These are phyloP conservation scores for Luffa acutangula DNA, from an alignment of 306 rosid genomes.

Conservation along the genomic window DNA sequence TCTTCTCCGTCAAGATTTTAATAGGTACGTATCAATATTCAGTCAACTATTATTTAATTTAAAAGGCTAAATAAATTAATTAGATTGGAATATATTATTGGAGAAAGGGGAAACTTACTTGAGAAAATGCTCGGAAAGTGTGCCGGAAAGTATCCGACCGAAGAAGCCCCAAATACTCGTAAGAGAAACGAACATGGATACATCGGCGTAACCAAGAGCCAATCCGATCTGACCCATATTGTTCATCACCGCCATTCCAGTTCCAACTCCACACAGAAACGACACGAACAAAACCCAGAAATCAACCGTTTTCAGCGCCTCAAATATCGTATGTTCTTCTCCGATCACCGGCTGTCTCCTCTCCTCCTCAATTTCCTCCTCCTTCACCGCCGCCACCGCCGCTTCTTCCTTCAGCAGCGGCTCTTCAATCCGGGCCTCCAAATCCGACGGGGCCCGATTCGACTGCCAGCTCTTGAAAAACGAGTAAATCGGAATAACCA, in stretches of 20 bases:
- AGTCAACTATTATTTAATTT: no score
- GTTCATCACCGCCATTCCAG: conserved; percentile 78
- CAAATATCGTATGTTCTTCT: conserved; percentile 70
- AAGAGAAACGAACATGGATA: conserved; percentile 63
- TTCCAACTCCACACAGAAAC: conserved; percentile 87
- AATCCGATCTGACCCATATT: conserved; percentile 93
- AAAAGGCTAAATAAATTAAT: no score
- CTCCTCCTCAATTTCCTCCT: background rate
- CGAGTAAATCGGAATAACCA: conserved; percentile 40
- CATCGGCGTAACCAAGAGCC: conserved; percentile 70
- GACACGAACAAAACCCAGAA: conserved; percentile 86
- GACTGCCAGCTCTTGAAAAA: conserved; percentile 13
- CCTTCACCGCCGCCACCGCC: background rate
- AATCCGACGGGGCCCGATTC: conserved; percentile 16
- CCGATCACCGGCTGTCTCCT: conserved; percentile 43
- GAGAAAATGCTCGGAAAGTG: conserved; percentile 60
- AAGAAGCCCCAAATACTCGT: conserved; percentile 75
- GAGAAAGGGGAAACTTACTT: conserved; percentile 25
- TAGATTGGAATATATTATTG: no score
- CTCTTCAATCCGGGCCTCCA: conserved; percentile 26
- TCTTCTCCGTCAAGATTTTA: no score
- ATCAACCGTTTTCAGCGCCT: conserved; percentile 45
- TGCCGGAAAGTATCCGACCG: conserved; percentile 64
- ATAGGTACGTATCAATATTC: no score
- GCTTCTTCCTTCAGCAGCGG: conserved; percentile 25